Percentiles rank a stretch among this genome's conserved stretches.
Conservation (phyloP, 768 basidiomycete genomes). For the Russula brevipes region DNA sequence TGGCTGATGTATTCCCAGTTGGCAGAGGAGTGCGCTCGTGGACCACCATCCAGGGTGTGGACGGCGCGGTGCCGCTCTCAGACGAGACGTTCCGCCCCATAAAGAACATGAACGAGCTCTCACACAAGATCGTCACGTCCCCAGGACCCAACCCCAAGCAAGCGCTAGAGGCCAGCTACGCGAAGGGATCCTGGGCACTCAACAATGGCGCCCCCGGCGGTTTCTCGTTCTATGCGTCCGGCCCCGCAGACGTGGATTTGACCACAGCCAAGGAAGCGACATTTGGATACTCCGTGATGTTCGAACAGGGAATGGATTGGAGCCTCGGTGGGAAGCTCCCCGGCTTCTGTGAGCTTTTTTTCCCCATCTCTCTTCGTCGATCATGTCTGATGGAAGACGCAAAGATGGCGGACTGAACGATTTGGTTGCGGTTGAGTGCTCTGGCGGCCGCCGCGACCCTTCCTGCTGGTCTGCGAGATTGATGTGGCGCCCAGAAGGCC, state of each 20-base stretch:
- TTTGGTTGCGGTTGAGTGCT: conserved; percentile 48
- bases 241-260: conserved; percentile 47
- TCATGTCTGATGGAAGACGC: conserved; percentile 10
- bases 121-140: conserved; percentile 28
- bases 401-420: conserved; percentile 53
- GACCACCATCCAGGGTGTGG: conserved; percentile 27
- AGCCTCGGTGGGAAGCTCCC: conserved; percentile 60
- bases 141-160: conserved; percentile 26
- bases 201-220: conserved; percentile 47
- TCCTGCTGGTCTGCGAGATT: conserved; percentile 60
- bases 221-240: conserved; percentile 67
- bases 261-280: conserved; percentile 61
- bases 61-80: conserved; percentile 27
- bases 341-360: conserved; percentile 54
- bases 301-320: conserved; percentile 55
- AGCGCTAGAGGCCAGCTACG: conserved; percentile 29
- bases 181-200: conserved; percentile 52
- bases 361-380: neutral
- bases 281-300: conserved; percentile 57
- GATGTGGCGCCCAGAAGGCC: conserved; percentile 61
- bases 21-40: conserved; percentile 25
- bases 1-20: conserved; percentile 26
- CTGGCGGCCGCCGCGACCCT: conserved; percentile 55
- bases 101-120: conserved; percentile 24
- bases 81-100: conserved; percentile 30